Conservation (phyloP, 2,329 filamentous ascomycete species). For the Lomentospora prolificans region DNA sequence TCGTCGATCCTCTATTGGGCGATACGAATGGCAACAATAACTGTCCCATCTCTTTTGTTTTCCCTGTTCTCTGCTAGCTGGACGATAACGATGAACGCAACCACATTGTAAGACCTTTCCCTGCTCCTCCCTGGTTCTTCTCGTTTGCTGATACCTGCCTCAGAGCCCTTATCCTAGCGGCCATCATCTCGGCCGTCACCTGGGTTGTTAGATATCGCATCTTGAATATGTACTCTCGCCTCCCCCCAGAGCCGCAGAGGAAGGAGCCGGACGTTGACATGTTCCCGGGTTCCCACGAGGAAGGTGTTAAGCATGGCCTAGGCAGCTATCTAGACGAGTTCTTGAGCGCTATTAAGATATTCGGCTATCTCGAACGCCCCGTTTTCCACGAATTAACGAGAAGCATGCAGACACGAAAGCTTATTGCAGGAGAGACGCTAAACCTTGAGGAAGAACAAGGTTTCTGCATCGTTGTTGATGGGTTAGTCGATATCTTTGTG, state of each 20-base stretch:
- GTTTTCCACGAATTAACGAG: conserved; percentile 96
- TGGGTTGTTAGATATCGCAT: conserved; percentile 95
- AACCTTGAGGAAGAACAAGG: conserved; percentile 96
- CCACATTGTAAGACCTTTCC: conserved; percentile 60
- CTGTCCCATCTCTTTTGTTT: conserved; percentile 80
- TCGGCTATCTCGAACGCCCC: conserved; percentile 89
- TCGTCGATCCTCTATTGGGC: conserved; percentile 63
- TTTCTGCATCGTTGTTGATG: conserved; percentile 95
- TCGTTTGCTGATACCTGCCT: conserved; percentile 11
- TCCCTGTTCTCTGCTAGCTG: conserved; percentile 82
- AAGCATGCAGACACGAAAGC: conserved; percentile 95
- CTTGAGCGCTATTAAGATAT: conserved; percentile 96
- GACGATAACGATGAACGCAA: conserved; percentile 98
- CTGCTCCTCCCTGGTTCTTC: not conserved
- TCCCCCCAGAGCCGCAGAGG: conserved; percentile 88
- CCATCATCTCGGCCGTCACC: conserved; percentile 72
- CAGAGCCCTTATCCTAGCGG: conserved; percentile 67
- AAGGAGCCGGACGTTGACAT: conserved; percentile 94
- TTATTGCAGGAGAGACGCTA: conserved; percentile 92
- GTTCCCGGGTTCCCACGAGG: conserved; percentile 86
- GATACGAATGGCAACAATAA: conserved; percentile 79
- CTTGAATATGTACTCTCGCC: conserved; percentile 89
- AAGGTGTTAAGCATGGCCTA: conserved; percentile 79
- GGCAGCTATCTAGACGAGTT: conserved; percentile 98
- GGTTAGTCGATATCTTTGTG: conserved; percentile 93